Evolutionary conservation across 176 grass and related monocot genomes (phyloP).

Genomic region (Carex littledalei): DNA sequence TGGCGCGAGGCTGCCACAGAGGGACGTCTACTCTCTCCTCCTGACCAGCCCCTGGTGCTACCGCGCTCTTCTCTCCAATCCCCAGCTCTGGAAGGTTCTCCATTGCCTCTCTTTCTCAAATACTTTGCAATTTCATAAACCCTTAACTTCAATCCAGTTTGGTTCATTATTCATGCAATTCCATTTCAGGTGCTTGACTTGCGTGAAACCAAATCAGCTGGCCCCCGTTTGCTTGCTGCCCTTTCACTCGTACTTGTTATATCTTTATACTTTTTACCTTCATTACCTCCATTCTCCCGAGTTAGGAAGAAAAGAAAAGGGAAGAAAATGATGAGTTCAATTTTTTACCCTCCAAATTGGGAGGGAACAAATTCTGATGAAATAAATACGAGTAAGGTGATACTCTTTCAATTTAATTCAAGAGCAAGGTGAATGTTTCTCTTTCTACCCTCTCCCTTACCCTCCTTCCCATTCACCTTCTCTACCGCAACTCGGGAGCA

Average conservation of each 20-base stretch:
- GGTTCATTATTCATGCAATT: not conserved
- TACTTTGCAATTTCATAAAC: not conserved
- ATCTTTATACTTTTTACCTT: not conserved
- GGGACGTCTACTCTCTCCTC: conserved; percentile 58
- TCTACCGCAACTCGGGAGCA: no score
- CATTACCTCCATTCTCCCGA: not conserved
- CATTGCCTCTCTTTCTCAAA: not conserved
- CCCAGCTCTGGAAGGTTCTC: conserved; percentile 69
- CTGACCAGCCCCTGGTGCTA: conserved; percentile 65
- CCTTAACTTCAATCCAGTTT: not conserved
- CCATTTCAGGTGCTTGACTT: conserved; percentile 61
- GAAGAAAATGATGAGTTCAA: no score
- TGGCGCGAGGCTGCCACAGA: conserved; percentile 46
- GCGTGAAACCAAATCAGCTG: conserved; percentile 61
- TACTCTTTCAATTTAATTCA: no score
- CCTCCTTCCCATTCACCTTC: no score
- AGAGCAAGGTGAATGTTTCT: no score
- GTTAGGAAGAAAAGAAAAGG: no score
- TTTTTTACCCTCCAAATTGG: no score
- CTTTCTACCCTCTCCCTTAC: no score
- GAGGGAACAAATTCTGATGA: no score
- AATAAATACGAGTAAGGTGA: no score
- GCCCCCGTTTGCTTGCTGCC: conserved; percentile 54
- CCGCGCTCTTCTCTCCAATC: conserved; percentile 48
- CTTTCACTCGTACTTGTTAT: conserved; percentile 44